Conservation (phyloP, 2,329 filamentous ascomycete species). For the Pyricularia sp. region DNA sequence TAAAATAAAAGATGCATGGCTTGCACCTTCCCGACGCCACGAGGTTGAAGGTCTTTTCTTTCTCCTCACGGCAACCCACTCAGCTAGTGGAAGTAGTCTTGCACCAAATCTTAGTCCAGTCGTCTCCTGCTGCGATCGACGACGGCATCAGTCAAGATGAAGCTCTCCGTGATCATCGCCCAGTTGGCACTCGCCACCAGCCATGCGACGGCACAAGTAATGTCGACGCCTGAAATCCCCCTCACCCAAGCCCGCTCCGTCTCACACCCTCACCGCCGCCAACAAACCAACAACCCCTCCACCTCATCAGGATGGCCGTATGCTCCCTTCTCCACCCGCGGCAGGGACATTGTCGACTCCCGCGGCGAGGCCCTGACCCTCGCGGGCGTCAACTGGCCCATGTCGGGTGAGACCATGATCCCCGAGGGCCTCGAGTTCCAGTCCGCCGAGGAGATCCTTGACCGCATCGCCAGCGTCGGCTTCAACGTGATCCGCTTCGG, state of each 20-base stretch:
- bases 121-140: not conserved
- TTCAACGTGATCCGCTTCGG: conserved; percentile 48
- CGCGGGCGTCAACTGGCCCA: conserved; percentile 27
- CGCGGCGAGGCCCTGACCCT: conserved; percentile 24
- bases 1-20: not conserved
- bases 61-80: not conserved
- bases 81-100: not conserved
- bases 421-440: conserved; percentile 46
- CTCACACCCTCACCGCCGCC: not conserved
- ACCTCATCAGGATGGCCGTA: conserved; percentile 21
- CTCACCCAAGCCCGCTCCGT: not conserved
- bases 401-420: conserved; percentile 40
- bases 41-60: not conserved
- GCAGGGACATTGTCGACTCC: conserved; percentile 26
- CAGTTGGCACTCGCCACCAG: conserved; percentile 2
- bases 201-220: conserved; percentile 3
- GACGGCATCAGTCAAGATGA: conserved; percentile 2
- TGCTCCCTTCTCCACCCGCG: conserved; percentile 26
- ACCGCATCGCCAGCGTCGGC: conserved; percentile 36
- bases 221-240: not conserved
- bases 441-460: conserved; percentile 37
- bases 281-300: not conserved
- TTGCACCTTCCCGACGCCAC: not conserved
- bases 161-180: conserved; percentile 1
- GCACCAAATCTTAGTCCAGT: not conserved